Percentiles rank a stretch among this genome's conserved stretches.
Conservation (phyloP, 2,329 filamentous ascomycete genomes). For the Aspergillus texensis region DNA sequence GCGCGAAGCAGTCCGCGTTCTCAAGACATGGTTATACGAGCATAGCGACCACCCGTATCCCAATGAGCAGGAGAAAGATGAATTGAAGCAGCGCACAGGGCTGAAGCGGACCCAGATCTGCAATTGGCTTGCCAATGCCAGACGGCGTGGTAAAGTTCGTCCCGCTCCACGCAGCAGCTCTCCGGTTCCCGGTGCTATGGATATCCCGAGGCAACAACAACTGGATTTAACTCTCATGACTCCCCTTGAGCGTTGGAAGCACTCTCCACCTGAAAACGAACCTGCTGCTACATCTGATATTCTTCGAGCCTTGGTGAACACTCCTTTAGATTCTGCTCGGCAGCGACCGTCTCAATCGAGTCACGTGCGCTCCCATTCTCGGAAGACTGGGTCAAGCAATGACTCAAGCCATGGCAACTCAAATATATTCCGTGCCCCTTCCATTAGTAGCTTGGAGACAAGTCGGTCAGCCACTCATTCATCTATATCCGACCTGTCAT, state of each 20-base stretch:
- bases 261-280: conserved; percentile 71
- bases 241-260: conserved; percentile 69
- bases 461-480: conserved; percentile 54
- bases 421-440: conserved; percentile 55
- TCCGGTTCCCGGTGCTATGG: conserved; percentile 70
- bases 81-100: conserved; percentile 75
- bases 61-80: conserved; percentile 81
- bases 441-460: conserved; percentile 58
- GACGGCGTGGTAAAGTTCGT: conserved; percentile 77
- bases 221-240: conserved; percentile 59
- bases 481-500: conserved; percentile 58
- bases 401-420: conserved; percentile 56
- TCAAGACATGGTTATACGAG: conserved; percentile 82
- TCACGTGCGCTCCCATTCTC: conserved; percentile 41
- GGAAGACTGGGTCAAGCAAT: conserved; percentile 50
- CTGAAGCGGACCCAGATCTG: conserved; percentile 82
- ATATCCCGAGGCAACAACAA: conserved; percentile 65
- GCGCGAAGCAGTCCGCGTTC: conserved; percentile 73
- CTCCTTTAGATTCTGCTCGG: conserved; percentile 38
- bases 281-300: conserved; percentile 67
- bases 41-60: conserved; percentile 86
- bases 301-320: conserved; percentile 59
- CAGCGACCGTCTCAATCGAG: conserved; percentile 31
- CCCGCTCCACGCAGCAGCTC: conserved; percentile 66
- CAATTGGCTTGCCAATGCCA: conserved; percentile 90